These are phyloP conservation scores for Sporothrix schenckii DNA, from an alignment of 2,329 filamentous ascomycete genomes.

Conservation along the genomic window DNA sequence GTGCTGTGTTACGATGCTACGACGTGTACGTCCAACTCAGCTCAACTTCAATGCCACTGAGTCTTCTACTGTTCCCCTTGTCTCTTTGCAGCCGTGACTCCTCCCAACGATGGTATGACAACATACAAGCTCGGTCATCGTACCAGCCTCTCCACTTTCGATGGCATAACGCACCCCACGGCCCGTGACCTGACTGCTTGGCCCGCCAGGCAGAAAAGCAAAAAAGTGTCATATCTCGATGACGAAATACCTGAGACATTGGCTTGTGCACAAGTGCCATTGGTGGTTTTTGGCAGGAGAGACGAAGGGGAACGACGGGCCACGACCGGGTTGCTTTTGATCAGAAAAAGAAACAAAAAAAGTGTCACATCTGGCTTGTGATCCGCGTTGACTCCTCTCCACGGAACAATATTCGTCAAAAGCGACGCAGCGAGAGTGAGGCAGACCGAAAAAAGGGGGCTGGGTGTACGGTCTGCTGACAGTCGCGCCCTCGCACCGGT, in stretches of 20 bases:
- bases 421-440: not conserved
- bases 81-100: not conserved
- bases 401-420: no score
- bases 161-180: not conserved
- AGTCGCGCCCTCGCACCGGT: not conserved
- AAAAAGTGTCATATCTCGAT: not conserved
- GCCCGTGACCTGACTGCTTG: not conserved
- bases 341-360: not conserved
- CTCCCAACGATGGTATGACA: not conserved
- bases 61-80: not conserved
- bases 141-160: not conserved
- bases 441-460: not conserved
- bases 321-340: not conserved
- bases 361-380: not conserved
- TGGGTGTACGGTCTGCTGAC: constrained; percentile 19
- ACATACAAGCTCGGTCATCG: not conserved
- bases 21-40: constrained; percentile 8
- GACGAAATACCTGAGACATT: not conserved
- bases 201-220: not conserved
- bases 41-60: not conserved
- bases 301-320: not conserved
- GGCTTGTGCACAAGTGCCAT: not conserved
- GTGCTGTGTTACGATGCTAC: not conserved
- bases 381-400: not conserved
- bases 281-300: not conserved